Percentiles rank a stretch among this genome's conserved stretches.
Conservation (phyloP, 495 filamentous ascomycete species). For the Neurospora sp. region DNA sequence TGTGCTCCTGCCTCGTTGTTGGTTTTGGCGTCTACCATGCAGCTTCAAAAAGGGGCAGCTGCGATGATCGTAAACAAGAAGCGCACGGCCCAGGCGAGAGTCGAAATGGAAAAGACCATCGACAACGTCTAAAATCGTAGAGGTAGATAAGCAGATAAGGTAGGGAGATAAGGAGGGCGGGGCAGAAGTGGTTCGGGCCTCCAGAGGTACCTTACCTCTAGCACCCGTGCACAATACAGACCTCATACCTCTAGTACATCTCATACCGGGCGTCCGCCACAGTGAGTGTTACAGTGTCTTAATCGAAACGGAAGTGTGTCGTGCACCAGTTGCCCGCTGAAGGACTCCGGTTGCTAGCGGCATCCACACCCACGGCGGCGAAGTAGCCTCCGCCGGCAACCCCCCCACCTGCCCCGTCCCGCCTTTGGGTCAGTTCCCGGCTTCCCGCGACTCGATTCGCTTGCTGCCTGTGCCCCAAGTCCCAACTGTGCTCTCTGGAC, state of each 20-base stretch:
- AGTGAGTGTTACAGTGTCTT: not conserved
- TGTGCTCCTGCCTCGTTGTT: not conserved
- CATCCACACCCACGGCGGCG: not conserved
- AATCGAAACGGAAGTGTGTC: not conserved
- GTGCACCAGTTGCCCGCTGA: not conserved
- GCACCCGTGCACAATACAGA: not conserved
- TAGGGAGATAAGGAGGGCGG: not conserved
- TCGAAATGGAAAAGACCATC: not conserved
- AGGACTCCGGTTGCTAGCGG: not conserved
- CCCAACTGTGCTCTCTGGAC: not conserved
- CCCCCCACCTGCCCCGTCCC: not conserved
- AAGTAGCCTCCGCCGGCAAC: not conserved
- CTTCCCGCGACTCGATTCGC: not conserved
- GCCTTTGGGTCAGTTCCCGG: not conserved
- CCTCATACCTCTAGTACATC: not conserved
- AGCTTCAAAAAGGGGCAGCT: not conserved
- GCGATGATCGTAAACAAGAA: not conserved
- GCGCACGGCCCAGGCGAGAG: not conserved
- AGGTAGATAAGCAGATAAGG: not conserved
- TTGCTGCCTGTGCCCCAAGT: not conserved
- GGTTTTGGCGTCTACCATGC: not conserved
- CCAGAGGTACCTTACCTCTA: not conserved
- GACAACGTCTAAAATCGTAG: not conserved
- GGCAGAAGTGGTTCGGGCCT: not conserved
- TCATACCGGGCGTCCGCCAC: not conserved